Conservation (phyloP, 2,329 filamentous ascomycete species). For the Dactylellina sp. region DNA sequence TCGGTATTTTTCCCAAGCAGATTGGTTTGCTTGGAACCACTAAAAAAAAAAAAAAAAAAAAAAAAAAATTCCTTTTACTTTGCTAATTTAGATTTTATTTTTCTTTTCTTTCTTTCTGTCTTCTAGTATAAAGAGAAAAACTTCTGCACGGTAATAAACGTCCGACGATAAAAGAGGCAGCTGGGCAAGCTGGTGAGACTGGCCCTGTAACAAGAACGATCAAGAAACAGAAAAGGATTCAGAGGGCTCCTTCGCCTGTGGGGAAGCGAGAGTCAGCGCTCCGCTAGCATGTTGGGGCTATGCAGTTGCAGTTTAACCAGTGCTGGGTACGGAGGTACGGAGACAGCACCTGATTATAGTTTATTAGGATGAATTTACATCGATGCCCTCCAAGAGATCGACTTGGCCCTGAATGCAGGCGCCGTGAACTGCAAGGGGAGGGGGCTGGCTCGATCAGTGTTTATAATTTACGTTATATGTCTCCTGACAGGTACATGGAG, state of each 20-base stretch:
- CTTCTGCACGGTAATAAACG: slow-evolving; percentile 19
- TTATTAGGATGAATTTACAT: too few relatives aligned
- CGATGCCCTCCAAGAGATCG: too few relatives aligned
- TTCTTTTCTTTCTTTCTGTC: neutral
- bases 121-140: too few relatives aligned
- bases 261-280: slow-evolving; percentile 40
- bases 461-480: slow-evolving; percentile 30
- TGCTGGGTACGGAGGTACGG: too few relatives aligned
- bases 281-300: neutral
- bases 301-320: too few relatives aligned
- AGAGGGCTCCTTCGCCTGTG: slow-evolving; percentile 4
- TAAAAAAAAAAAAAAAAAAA: too few relatives aligned
- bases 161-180: slow-evolving; percentile 22
- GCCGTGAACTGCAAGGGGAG: neutral
- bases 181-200: slow-evolving; percentile 23
- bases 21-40: too few relatives aligned
- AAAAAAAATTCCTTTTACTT: too few relatives aligned
- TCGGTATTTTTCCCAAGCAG: too few relatives aligned
- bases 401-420: neutral
- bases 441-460: neutral
- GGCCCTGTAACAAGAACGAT: slow-evolving; percentile 16
- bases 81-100: neutral
- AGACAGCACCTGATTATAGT: too few relatives aligned
- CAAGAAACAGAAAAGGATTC: slow-evolving; percentile 37
- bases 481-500: slow-evolving; percentile 46